These are phyloP conservation scores for Populus tremula DNA, from an alignment of 345 rosid species.

Conservation along the genomic window DNA sequence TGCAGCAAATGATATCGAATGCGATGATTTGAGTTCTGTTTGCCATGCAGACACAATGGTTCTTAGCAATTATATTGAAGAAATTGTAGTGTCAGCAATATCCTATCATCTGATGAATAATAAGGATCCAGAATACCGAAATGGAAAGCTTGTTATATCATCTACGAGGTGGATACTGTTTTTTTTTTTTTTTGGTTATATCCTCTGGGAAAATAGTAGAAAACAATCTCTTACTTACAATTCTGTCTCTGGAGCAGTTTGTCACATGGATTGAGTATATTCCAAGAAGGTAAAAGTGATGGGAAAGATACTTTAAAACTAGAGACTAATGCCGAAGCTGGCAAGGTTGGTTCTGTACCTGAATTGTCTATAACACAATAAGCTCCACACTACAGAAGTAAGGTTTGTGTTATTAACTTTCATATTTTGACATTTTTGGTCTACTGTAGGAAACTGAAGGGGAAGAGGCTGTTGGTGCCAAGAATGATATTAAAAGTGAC, in stretches of 20 bases:
- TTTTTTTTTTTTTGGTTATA: background rate
- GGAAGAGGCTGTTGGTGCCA: conserved; percentile 45
- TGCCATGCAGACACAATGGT: conserved; percentile 73
- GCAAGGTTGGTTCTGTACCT: conserved; percentile 48
- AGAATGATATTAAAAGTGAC: conserved; percentile 59
- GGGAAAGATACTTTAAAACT: conserved; percentile 64
- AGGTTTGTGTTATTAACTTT: background rate
- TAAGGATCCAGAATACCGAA: conserved; percentile 80
- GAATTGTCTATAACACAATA: background rate
- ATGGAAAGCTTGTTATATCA: conserved; percentile 94
- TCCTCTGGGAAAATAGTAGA: background rate
- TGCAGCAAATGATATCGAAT: conserved; percentile 84
- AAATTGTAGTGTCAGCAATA: conserved; percentile 81
- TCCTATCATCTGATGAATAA: conserved; percentile 73
- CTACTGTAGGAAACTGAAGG: conserved; percentile 43
- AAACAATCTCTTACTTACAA: background rate
- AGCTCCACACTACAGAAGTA: background rate
- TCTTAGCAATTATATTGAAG: conserved; percentile 72
- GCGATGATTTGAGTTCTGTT: conserved; percentile 79
- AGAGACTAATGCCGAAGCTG: conserved; percentile 67
- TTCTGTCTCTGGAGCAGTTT: conserved; percentile 53
- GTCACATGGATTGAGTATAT: conserved; percentile 87
- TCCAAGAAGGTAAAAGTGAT: conserved; percentile 74
- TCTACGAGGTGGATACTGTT: conserved; percentile 54
- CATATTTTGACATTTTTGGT: background rate